Evolutionary conservation across 805 yeast species (phyloP), one percentile per base, ranked within the genome.

Genomic region (Lipomyces oligophaga): DNA sequence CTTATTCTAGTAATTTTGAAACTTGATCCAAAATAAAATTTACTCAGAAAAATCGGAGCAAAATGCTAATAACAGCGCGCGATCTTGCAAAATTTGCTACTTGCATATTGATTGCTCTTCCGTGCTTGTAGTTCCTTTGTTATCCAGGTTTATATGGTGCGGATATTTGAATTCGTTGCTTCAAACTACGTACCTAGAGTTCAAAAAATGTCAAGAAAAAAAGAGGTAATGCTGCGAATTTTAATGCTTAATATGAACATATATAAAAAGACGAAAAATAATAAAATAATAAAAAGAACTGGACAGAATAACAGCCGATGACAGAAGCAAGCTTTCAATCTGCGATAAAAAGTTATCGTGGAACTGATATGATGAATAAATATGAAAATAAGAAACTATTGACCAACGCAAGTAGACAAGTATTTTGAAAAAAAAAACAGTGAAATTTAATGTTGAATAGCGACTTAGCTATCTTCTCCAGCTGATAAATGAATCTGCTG

Each of bases 341-440:
- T 27, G 11, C 16, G 11, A 26, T 16, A 20, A 30, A 8, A 30
- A 34, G 20, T 36, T 10, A 20, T 25, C 24, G 32, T 22, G 11
- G 39, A 11, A 13, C 24, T 33, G 21, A 15, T 6, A 28, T 22
- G 5, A 19, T 20, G n/a, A 26, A n/a, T n/a, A 13, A 19, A 8
- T 16, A 21, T 8, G 27, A 43, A 15, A 31, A 27, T 32, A 39
- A 26, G 16, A 49, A 43, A 24, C 13, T n/a, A 24, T 8, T 19
- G 6, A 13, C 13, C 20, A 19, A 30, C 25, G 15, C 18, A 26
- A n/a, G 24, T 22, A 34, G 18, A 39, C 18, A 31, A 20, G 8
- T 6, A 20, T 13, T 18, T 15, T 16, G 5, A n/a, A 34, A 13
- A 34, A 34, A 18, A 28, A 38, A 38, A 21, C 20, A 28, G 18